Evolutionary conservation across 768 basidiomycete genomes (phyloP).

Genomic region (Mycena chlorophos): DNA sequence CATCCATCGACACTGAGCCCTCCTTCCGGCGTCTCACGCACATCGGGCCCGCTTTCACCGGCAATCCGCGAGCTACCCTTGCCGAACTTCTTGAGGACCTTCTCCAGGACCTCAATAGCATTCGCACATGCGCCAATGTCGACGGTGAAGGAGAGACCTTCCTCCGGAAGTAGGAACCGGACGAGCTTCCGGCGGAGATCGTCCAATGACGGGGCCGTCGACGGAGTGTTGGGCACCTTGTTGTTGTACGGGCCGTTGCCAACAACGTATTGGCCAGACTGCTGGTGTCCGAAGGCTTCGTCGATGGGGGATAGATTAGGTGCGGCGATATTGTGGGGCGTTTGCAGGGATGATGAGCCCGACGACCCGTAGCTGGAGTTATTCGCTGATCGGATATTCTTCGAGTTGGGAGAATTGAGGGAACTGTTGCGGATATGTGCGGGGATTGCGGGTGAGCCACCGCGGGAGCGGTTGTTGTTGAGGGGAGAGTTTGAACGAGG

Average conservation of each 20-base stretch:
- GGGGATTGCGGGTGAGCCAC: constrained; percentile 22
- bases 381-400: constrained; percentile 46
- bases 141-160: constrained; percentile 73
- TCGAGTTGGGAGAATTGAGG: constrained; percentile 43
- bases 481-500: constrained; percentile 48
- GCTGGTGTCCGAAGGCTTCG: constrained; percentile 53
- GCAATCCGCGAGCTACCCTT: constrained; percentile 53
- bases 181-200: constrained; percentile 83
- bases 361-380: constrained; percentile 61
- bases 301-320: constrained; percentile 71
- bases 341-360: constrained; percentile 44
- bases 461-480: constrained; percentile 32
- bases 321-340: constrained; percentile 30
- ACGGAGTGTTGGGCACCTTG: constrained; percentile 42
- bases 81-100: constrained; percentile 87
- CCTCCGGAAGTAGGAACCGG: constrained; percentile 85
- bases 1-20: constrained; percentile 85
- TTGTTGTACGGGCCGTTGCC: constrained; percentile 67
- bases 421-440: constrained; percentile 52
- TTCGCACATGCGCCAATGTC: constrained; percentile 79
- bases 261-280: constrained; percentile 47
- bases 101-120: constrained; percentile 85
- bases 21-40: constrained; percentile 69
- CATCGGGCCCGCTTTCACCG: constrained; percentile 49
- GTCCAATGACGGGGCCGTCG: constrained; percentile 59